Evolutionary conservation across 2,329 filamentous ascomycete genomes (phyloP), one percentile per base, ranked within the genome.

Genomic region (Eutypa lata): DNA sequence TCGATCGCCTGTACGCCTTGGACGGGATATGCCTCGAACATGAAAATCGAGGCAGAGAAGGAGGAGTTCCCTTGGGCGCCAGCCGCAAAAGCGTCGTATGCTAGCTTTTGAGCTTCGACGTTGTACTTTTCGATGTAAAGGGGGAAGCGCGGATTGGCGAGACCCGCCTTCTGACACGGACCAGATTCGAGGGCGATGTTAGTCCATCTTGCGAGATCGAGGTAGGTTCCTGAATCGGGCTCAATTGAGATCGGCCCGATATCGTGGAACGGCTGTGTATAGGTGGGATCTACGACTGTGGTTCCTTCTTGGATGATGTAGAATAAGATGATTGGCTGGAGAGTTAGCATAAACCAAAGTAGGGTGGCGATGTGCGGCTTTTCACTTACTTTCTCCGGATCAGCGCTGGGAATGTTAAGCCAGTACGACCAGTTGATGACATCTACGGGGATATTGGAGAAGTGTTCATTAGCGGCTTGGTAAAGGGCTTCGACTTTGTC

Each of bases 11-110:
- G 61, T 2, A 83, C 73, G 1, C 73, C 80, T 21, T 73, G 63
- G 7, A 62, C 65, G 1, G 78, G 73, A 64, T 83, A 84, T 3
- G 76, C 76, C 60, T 84, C 81, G 50, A 83, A 78, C 73, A 83
- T 76, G 66, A 82, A 78, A 44, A 81, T 67, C 1, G 73, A 74
- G 57, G 68, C 59, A n/a, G 65, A 54, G 28, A 70, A 71, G 24
- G 60, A 64, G 31, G 62, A 60, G 14, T 55, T 45, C 35, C 53
- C 58, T n/a, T 57, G 64, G 37, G 61, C 62, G 6, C 63, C 61
- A 7, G 57, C 51, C 5, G 56, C 61, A 61, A 72, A 75, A 16
- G 64, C 52, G n/a, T 69, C 61, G 58, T 70, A 74, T 28, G 59
- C 58, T 49, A 60, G 33, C 21, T 54, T 53, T 52, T 67, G 61